Base-by-base conservation (phyloP, 768 basidiomycete genomes). In the Suillus subluteus region DNA sequence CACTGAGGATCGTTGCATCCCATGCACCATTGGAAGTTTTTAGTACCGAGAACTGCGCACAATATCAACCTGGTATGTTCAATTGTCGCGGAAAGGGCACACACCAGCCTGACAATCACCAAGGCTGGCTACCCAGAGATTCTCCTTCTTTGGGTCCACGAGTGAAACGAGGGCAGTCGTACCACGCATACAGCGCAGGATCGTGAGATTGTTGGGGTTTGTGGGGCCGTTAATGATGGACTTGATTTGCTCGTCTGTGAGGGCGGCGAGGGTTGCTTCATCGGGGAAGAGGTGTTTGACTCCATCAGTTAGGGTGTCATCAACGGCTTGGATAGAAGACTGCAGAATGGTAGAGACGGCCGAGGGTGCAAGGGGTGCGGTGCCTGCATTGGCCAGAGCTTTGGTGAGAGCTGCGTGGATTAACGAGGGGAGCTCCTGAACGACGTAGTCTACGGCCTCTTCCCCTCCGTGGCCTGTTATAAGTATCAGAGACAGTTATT, bases 101-200 rank as follows among this genome's bases (percentile, higher is more conserved):
- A 64, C 66, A 86, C 87, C 80, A 65, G 84, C 86, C 68, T 80
- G 80, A 68, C 86, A 86, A 71, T 88, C 87, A 5, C 87, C 87
- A 43, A 87, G 74, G 71, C 84, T 86, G 4, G 83, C 86, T 15
- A 87, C 83, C 85, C 86, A 87, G 1, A 87, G 67, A 65, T 86
- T 82, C 30, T 77, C 74, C 15, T 69, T 73, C 16, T 65, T 50
- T 5, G 85, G 82, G 65, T 86, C 82, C 12, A 83, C 70, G 35
- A 88, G 73, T 6, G 86, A 76, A 41, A 87, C 71, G 12, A 87
- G 77, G 4, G 79, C 84, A 1, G 87, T 87, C 3, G 82, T 79
- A 7, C 87, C 87, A 21, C 82, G 77, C 82, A 86, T 84, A 73
- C 84, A 84, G 46, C 81, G 80, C 32, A 78, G 68, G 7, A 86